Percentiles rank a stretch among this genome's conserved stretches.
Conservation (phyloP, 75 land plant genomes). For the Isoetes taiwanensis region DNA sequence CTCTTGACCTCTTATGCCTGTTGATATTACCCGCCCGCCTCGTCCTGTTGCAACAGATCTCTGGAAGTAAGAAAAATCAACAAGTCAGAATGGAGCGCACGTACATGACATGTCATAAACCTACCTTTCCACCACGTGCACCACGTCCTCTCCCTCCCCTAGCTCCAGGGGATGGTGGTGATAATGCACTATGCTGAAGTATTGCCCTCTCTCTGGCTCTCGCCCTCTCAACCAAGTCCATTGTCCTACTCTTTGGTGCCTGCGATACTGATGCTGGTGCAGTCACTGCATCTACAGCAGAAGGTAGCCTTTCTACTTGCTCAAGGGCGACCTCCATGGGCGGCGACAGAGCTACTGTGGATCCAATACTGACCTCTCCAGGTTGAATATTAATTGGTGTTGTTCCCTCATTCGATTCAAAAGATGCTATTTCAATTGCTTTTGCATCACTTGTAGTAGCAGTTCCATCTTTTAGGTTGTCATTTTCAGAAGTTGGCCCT, state of each 20-base stretch:
- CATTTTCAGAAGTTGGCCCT: too few species aligned
- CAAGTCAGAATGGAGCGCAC: neutral
- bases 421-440: too few species aligned
- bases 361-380: too few species aligned
- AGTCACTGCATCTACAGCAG: too few species aligned
- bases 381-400: too few species aligned
- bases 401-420: too few species aligned
- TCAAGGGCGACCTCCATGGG: too few species aligned
- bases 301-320: too few species aligned
- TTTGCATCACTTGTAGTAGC: too few species aligned
- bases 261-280: too few species aligned
- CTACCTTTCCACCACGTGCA: constrained; percentile 12
- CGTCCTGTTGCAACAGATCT: constrained; percentile 16
- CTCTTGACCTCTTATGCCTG: constrained; percentile 11
- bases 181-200: constrained; percentile 6
- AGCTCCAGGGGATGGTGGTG: constrained; percentile 18
- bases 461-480: too few species aligned
- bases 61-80: neutral
- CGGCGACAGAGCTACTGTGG: too few species aligned
- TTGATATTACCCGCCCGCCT: constrained; percentile 15
- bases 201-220: constrained; percentile 18
- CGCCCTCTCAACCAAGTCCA: constrained; percentile 16
- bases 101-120: neutral
- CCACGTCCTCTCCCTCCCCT: constrained; percentile 11
- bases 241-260: constrained; percentile 16